Percentiles rank a stretch among this genome's conserved stretches.
phyloP scores from a whole-genome alignment of 2,329 filamentous ascomycete genomes.

The Pyrenophora seminiperda region DNA sequence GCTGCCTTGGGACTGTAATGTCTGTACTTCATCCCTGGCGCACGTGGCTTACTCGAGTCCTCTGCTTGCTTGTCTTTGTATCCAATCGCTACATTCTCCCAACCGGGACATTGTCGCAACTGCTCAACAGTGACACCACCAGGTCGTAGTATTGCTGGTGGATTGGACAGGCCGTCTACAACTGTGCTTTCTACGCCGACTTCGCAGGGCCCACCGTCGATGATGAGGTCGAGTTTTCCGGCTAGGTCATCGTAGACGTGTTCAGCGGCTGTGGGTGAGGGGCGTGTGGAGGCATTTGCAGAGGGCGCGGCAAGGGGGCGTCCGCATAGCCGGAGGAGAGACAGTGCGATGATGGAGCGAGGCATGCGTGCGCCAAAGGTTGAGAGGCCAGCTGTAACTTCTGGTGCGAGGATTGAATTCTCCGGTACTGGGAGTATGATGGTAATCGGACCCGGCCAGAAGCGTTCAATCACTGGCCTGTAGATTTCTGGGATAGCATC shows the following conservation, averaged over 20 bases:
- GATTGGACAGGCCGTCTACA: slow-evolving; percentile 82
- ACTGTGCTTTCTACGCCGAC: slow-evolving; percentile 98
- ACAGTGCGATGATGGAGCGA: slow-evolving; percentile 78
- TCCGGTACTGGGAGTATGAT: slow-evolving; percentile 80
- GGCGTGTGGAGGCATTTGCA: slow-evolving; percentile 91
- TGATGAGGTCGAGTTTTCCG: slow-evolving; percentile 80
- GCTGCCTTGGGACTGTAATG: slow-evolving; percentile 92
- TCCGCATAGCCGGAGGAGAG: slow-evolving; percentile 79
- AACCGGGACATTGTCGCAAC: slow-evolving; percentile 73
- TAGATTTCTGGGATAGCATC: slow-evolving; percentile 75
- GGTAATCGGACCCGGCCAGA: slow-evolving; percentile 95
- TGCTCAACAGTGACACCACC: slow-evolving; percentile 86
- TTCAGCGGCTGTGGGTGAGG: slow-evolving; percentile 86
- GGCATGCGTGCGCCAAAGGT: slow-evolving; percentile 95
- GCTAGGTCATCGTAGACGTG: slow-evolving; percentile 86
- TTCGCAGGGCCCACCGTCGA: slow-evolving; percentile 84
- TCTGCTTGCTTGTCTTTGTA: slow-evolving; percentile 77
- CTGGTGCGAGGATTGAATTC: slow-evolving; percentile 76
- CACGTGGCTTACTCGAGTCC: slow-evolving; percentile 68
- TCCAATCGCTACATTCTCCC: slow-evolving; percentile 76
- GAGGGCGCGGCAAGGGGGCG: slow-evolving; percentile 87
- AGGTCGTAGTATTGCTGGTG: slow-evolving; percentile 81
- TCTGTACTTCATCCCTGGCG: slow-evolving; percentile 98
- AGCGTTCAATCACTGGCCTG: slow-evolving; percentile 73
- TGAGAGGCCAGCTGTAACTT: slow-evolving; percentile 82